These are phyloP conservation scores for Gossypium gossypioides DNA, from an alignment of 441 rosid species.

Conservation along the genomic window DNA sequence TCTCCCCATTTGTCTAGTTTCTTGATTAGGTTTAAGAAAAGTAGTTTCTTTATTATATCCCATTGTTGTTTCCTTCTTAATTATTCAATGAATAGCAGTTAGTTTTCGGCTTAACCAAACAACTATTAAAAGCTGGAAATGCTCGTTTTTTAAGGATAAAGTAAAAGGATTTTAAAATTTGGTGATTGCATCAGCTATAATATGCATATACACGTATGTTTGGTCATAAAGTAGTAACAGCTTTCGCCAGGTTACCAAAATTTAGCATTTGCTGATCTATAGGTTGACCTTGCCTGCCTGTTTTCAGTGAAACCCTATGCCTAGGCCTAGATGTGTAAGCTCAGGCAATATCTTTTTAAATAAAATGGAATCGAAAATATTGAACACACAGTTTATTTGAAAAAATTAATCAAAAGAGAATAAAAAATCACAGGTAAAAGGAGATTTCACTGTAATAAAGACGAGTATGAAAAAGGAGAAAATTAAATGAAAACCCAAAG, in stretches of 20 bases:
- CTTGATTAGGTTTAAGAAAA: background rate
- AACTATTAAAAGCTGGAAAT: background rate
- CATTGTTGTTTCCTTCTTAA: background rate
- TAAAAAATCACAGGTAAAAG: too few relatives aligned
- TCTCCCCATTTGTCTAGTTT: constrained; percentile 2
- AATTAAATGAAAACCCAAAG: too few relatives aligned
- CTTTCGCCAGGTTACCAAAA: background rate
- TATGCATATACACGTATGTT: background rate
- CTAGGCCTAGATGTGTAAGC: too few relatives aligned
- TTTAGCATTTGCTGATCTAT: background rate
- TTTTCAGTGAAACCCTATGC: too few relatives aligned
- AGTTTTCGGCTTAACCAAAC: background rate
- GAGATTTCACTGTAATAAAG: too few relatives aligned
- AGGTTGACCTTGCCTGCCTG: background rate
- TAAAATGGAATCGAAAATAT: too few relatives aligned
- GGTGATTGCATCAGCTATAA: background rate
- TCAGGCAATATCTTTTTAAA: too few relatives aligned
- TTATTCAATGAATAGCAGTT: background rate
- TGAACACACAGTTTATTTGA: too few relatives aligned
- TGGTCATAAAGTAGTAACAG: background rate
- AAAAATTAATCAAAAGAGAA: too few relatives aligned
- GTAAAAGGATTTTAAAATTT: background rate
- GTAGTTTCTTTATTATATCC: background rate
- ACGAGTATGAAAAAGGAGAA: too few relatives aligned
- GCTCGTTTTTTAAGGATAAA: background rate